Evolutionary conservation across 306 rosid species (phyloP).

Genomic region (Castanopsis chinensis): DNA sequence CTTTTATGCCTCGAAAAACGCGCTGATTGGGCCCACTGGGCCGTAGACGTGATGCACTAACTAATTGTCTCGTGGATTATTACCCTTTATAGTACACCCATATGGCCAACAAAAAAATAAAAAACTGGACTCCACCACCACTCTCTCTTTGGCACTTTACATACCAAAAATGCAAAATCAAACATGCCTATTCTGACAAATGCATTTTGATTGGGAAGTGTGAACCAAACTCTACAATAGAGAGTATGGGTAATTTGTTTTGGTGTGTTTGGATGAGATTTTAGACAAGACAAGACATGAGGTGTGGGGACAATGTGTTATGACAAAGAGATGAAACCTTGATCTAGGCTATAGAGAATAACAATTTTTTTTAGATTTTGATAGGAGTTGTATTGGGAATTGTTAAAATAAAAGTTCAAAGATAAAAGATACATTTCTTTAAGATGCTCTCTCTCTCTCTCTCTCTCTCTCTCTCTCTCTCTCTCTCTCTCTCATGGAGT

Average conservation of each 20-base stretch:
- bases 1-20: slow-evolving; percentile 17
- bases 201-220: neutral
- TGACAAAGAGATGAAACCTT: slow-evolving; percentile 7
- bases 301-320: neutral
- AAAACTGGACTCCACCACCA: neutral
- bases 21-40: neutral
- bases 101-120: too few relatives aligned
- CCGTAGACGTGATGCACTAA: slow-evolving; percentile 26
- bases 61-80: neutral
- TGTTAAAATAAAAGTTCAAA: neutral
- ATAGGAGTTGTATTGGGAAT: neutral
- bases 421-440: neutral
- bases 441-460: neutral
- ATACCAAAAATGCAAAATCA: neutral
- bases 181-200: neutral
- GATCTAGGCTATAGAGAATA: neutral
- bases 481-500: too few relatives aligned
- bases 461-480: too few relatives aligned
- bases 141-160: neutral
- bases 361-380: neutral
- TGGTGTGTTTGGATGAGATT: neutral
- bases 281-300: neutral
- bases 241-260: neutral
- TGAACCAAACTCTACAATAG: neutral
- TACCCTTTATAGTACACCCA: neutral